These are phyloP conservation scores for Sporobolomyces roseus DNA, from an alignment of 768 basidiomycete species.

Conservation along the genomic window DNA sequence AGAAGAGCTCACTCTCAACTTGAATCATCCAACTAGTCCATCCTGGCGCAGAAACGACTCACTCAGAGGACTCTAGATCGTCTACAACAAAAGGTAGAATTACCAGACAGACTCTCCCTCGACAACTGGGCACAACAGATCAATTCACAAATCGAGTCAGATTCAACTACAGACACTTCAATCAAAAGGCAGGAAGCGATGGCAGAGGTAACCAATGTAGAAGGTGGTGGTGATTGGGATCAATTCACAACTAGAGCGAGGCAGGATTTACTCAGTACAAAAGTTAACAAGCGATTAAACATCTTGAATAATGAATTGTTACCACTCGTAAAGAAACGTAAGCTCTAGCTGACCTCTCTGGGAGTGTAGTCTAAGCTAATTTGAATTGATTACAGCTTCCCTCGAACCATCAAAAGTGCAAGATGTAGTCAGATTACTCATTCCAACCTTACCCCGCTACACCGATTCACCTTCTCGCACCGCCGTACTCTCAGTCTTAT, in stretches of 20 bases:
- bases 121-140: conserved; percentile 18
- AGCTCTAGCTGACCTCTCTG: background rate
- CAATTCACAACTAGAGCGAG: background rate
- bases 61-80: conserved; percentile 16
- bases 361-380: background rate
- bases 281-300: background rate
- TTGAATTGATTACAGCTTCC: background rate
- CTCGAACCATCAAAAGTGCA: conserved; percentile 28
- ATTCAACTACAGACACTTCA: background rate
- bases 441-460: conserved; percentile 73
- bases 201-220: background rate
- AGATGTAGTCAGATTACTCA: conserved; percentile 69
- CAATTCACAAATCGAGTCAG: background rate
- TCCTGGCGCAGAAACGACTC: conserved; percentile 5
- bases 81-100: background rate
- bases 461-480: conserved; percentile 65
- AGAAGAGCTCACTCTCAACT: background rate
- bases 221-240: conserved; percentile 20
- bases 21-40: background rate
- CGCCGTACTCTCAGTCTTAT: conserved; percentile 66
- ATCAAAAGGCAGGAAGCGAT: background rate
- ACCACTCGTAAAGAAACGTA: conserved; percentile 13
- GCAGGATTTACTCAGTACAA: background rate
- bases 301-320: conserved; percentile 2
- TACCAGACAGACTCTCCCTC: background rate